Percentiles rank a stretch among this genome's conserved stretches.
Conservation (phyloP, 2,329 filamentous ascomycete genomes). For the Orbilia quercus region DNA sequence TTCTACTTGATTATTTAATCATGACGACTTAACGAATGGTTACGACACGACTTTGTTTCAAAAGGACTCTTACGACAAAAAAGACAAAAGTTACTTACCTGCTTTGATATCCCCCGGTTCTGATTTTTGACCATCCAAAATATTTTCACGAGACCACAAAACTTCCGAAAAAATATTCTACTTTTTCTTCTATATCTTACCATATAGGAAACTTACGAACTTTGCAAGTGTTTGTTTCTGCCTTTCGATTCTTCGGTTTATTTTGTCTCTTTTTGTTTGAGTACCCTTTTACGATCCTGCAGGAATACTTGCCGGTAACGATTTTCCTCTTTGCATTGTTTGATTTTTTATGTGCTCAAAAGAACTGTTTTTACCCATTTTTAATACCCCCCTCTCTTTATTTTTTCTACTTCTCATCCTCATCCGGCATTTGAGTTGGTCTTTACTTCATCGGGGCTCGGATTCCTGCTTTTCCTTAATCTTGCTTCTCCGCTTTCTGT, state of each 20-base stretch:
- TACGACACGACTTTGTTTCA: conserved; percentile 40
- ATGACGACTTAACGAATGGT: conserved; percentile 37
- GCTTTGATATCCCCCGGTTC: conserved; percentile 38
- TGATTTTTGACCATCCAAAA: conserved; percentile 23
- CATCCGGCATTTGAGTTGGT: conserved; percentile 18
- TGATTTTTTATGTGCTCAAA: conserved; percentile 22
- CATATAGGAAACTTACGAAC: conserved; percentile 39
- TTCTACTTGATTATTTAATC: conserved; percentile 14
- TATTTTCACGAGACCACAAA: conserved; percentile 34
- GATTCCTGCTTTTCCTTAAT: conserved; percentile 4
- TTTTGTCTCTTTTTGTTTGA: conserved; percentile 51
- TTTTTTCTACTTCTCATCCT: no score
- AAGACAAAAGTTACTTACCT: conserved; percentile 45
- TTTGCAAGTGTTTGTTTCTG: conserved; percentile 54
- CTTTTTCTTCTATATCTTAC: conserved; percentile 17
- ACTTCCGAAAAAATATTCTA: conserved; percentile 16
- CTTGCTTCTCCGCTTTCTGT: conserved; percentile 1
- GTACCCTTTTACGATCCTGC: conserved; percentile 10
- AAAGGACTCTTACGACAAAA: conserved; percentile 38
- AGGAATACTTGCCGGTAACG: conserved; percentile 38
- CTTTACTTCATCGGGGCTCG: conserved; percentile 11
- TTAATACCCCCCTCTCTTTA: conserved; percentile 36
- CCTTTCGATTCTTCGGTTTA: conserved; percentile 52
- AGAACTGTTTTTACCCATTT: conserved; percentile 14
- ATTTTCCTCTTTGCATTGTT: conserved; percentile 35